Conservation (phyloP, 192 early-diverging fungal genomes). For the Kappamyces sp. region DNA sequence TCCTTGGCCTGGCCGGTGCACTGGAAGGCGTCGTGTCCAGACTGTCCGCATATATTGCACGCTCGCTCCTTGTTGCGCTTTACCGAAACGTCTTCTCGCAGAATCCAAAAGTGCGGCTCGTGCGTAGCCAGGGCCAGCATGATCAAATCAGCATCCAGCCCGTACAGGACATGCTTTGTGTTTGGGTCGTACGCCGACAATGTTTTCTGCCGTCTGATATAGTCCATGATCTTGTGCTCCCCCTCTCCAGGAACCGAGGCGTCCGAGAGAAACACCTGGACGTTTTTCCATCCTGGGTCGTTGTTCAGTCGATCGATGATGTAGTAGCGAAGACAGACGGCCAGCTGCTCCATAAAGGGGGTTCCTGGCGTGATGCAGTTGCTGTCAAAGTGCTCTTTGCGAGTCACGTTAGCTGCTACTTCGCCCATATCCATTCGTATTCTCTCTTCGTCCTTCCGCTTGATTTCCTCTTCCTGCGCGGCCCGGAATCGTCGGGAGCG, state of each 20-base stretch:
- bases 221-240: slow-evolving; percentile 99
- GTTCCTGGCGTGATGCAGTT: slow-evolving; percentile 99
- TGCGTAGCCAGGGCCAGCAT: slow-evolving; percentile 94
- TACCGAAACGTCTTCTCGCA: slow-evolving; percentile 93
- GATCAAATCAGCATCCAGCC: slow-evolving; percentile 96
- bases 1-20: slow-evolving; percentile 54
- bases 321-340: slow-evolving; percentile 82
- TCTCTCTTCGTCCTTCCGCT: slow-evolving; percentile 39
- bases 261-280: slow-evolving; percentile 87
- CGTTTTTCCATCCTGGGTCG: slow-evolving; percentile 83
- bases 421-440: slow-evolving; percentile 45
- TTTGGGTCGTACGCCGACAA: slow-evolving; percentile 82
- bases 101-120: slow-evolving; percentile 92
- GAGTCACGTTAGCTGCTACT: not conserved
- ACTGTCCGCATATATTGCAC: slow-evolving; percentile 51
- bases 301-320: slow-evolving; percentile 81
- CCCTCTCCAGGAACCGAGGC: slow-evolving; percentile 96
- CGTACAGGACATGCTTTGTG: slow-evolving; percentile 91
- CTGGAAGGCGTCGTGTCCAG: slow-evolving; percentile 33
- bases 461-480: slow-evolving; percentile 73
- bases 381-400: slow-evolving; percentile 75
- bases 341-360: slow-evolving; percentile 89
- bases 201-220: slow-evolving; percentile 78
- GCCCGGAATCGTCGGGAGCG: slow-evolving; percentile 93
- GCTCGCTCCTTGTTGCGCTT: slow-evolving; percentile 45